Conservation (phyloP, 768 basidiomycete species). For the Podaxis sp. region DNA sequence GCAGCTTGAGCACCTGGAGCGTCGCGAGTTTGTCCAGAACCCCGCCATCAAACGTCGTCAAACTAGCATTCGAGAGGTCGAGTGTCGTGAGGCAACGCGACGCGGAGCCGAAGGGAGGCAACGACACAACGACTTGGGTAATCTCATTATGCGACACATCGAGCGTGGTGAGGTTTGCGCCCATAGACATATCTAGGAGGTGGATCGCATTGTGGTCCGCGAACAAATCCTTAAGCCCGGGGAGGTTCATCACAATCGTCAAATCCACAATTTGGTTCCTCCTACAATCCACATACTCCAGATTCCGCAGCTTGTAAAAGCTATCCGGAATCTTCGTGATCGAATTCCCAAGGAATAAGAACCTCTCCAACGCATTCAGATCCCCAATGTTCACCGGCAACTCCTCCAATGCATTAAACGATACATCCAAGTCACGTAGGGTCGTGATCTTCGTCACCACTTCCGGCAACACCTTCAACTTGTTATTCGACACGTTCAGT, state of each 20-base stretch:
- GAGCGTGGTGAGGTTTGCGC: conserved; percentile 60
- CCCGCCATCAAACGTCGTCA: conserved; percentile 75
- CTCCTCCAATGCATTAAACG: conserved; percentile 86
- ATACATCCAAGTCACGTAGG: conserved; percentile 88
- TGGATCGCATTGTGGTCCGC: conserved; percentile 86
- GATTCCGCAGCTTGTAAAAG: conserved; percentile 50
- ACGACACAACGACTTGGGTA: conserved; percentile 67
- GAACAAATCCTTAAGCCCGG: conserved; percentile 61
- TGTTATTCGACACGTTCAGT: conserved; percentile 96
- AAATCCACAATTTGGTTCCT: conserved; percentile 83
- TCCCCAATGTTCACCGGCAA: conserved; percentile 80
- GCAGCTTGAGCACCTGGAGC: conserved; percentile 69
- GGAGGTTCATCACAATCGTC: conserved; percentile 62
- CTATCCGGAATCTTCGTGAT: conserved; percentile 69
- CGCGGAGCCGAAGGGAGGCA: conserved; percentile 39
- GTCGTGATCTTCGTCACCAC: conserved; percentile 71
- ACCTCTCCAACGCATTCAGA: conserved; percentile 62
- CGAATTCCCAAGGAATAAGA: conserved; percentile 86
- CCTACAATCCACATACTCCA: conserved; percentile 79
- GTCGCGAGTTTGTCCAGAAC: conserved; percentile 71
- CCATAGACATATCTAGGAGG: conserved; percentile 75
- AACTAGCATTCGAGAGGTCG: conserved; percentile 18
- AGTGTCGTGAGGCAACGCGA: conserved; percentile 38
- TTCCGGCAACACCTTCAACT: conserved; percentile 71
- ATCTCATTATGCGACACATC: conserved; percentile 89